These are phyloP conservation scores for Pisolithus tinctorius DNA, from an alignment of 768 basidiomycete species.

Conservation along the genomic window DNA sequence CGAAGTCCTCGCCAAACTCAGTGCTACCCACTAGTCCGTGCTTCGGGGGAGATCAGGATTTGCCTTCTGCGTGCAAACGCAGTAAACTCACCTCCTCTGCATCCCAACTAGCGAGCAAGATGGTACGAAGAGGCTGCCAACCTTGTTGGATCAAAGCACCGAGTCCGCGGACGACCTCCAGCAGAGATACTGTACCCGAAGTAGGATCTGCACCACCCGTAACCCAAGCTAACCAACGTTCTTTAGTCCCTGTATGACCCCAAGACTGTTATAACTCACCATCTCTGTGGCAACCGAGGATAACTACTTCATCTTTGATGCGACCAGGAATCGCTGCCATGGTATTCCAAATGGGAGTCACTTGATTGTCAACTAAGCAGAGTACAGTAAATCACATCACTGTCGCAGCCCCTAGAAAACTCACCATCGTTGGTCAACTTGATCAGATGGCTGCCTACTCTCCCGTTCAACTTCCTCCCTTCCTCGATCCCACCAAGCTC, in stretches of 20 bases:
- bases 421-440: constrained; percentile 52
- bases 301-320: constrained; percentile 76
- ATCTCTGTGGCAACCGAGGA: constrained; percentile 87
- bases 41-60: constrained; percentile 18
- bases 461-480: constrained; percentile 40
- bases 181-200: constrained; percentile 49
- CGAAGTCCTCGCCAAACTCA: constrained; percentile 92
- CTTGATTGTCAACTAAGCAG: constrained; percentile 57
- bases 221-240: constrained; percentile 20
- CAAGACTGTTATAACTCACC: constrained; percentile 37
- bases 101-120: constrained; percentile 77
- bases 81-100: constrained; percentile 50
- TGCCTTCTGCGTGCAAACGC: neutral
- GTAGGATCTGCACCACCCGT: constrained; percentile 52
- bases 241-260: neutral
- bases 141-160: constrained; percentile 44
- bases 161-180: constrained; percentile 52
- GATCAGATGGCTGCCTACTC: constrained; percentile 40
- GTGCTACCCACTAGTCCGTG: constrained; percentile 79
- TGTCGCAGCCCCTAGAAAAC: neutral
- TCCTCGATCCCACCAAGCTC: constrained; percentile 40
- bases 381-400: neutral
- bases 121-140: constrained; percentile 68
- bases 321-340: constrained; percentile 81
- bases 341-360: constrained; percentile 88